Evolutionary conservation across 1,284 basidiomycete species (phyloP), one percentile per base, ranked within the genome.

Genomic region (Ceratobasidium sp.): DNA sequence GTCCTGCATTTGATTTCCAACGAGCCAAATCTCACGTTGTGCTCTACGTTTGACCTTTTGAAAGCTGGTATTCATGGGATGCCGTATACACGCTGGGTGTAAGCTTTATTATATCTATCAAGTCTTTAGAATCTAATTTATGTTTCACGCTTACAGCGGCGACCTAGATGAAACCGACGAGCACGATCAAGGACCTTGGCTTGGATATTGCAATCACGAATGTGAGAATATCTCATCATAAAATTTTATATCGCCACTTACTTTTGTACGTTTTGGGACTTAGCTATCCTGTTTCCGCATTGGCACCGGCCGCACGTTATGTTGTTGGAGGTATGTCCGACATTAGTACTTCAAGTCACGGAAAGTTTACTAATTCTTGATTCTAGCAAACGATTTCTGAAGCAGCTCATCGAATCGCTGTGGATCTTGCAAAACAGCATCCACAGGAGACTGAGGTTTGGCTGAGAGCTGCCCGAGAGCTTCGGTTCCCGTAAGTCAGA

Each of bases 291-390:
- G 41, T 69, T 69, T 21, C 70, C 71, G 16, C 64, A 50, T 21
- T 74, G 73, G 73, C 73, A 74, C 61, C 73, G 73, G 14, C 59
- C 70, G 8, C 64, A 61, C 21, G 18, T 74, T 18, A 52, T 74
- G 23, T 30, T 64, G 13, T 32, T 74, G 9, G 73, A 74, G 52
- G 73, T 74, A 64, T 18, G 69, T 47, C 1, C 32, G 9, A 8
- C 23, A 61, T 35, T n/a, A 35, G 58, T 44, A 18, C 9, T 28
- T 11, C n/a, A 38, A 2, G 18, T 41, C 18, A 43, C 32, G 21
- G 1, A 7, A 35, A 21, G 35, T 11, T 23, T 44, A n/a, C 23
- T 43, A 8, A 46, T 26, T 1, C 41, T 30, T 14, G 13, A 16
- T 52, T 21, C 11, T 30, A 74, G 73, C 73, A 74, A 72, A 47